These are phyloP conservation scores for Brettanomyces anomalus DNA, from an alignment of 805 yeast genomes.

Conservation along the genomic window DNA sequence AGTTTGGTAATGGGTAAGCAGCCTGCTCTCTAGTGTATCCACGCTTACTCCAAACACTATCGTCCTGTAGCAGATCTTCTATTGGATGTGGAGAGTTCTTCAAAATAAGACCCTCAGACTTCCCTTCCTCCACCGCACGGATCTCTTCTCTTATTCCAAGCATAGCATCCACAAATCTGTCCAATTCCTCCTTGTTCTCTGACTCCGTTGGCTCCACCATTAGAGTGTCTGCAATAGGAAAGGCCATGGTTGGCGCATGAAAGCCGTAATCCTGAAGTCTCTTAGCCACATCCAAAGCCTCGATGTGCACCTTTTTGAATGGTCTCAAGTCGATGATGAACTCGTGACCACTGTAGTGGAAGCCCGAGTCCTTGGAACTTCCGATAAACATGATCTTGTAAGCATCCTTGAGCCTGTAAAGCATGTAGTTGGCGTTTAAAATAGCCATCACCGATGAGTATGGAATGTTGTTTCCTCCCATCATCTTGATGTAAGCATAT, in stretches of 20 bases:
- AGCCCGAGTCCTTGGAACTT: slow-evolving; percentile 14
- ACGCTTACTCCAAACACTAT: slow-evolving; percentile 69
- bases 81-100: slow-evolving; percentile 91
- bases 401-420: slow-evolving; percentile 59
- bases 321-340: slow-evolving; percentile 87
- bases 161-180: slow-evolving; percentile 84
- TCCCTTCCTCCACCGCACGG: slow-evolving; percentile 57
- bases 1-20: slow-evolving; percentile 77
- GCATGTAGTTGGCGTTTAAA: slow-evolving; percentile 94
- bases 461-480: slow-evolving; percentile 81
- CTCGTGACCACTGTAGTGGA: slow-evolving; percentile 90
- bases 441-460: slow-evolving; percentile 86
- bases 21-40: slow-evolving; percentile 92
- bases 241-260: slow-evolving; percentile 98
- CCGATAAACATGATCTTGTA: slow-evolving; percentile 73
- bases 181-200: slow-evolving; percentile 79
- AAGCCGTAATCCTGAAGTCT: slow-evolving; percentile 96
- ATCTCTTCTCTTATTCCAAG: slow-evolving; percentile 79
- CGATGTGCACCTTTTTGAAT: slow-evolving; percentile 71
- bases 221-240: slow-evolving; percentile 95
- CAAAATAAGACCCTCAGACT: slow-evolving; percentile 58
- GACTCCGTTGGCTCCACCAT: slow-evolving; percentile 99
- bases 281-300: slow-evolving; percentile 95
- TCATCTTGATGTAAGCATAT: slow-evolving; percentile 88
- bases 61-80: slow-evolving; percentile 60